Base-by-base conservation (phyloP, 139 green algal species). In the Auxenochlorella pyrenoidosa region DNA sequence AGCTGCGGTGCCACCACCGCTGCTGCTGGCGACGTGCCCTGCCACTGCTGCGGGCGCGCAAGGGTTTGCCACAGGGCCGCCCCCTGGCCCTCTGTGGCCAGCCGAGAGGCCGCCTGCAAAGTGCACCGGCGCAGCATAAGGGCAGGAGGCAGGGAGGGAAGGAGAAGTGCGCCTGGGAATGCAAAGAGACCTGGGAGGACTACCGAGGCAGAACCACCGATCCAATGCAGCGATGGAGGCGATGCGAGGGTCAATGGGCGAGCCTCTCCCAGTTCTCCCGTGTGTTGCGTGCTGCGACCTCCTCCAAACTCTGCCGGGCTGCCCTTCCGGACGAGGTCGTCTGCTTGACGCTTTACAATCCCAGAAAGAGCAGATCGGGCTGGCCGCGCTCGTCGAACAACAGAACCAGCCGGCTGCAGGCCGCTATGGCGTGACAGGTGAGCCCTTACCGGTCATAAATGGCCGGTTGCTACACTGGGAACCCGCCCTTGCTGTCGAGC, bases 81-180 rank as follows among this genome's bases (percentile, higher is more conserved):
- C 26, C 63, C 80, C 22, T 76, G 63, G 30, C 80, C 80, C 2
- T 85, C 43, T 5, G 60, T 4, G 10, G 43, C 5, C 80, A 77
- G 30, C 41, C 80, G 41, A 16, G 58, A 32, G 16, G 13, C 60
- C 40, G 40, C 19, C 13, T n/a, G 63, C 1, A 71, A 36, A 22
- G 59, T 15, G 63, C 80, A 66, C 15, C 80, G 80, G 40, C 63
- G 63, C 63, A 85, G 66, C 80, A 85, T 77, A 40, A 5, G 40
- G 13, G 13, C 41, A 32, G 16, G 5, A n/a, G 72, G 21, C 54
- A 44, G 70, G 13, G 70, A 18, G 24, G n/a, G 36, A 76, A 47
- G 19, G 30, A 22, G 16, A 34, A 47, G 34, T 18, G 70, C n/a
- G 16, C 70, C 5, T 16, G 13, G 70, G 2, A 34, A 47, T 18